Base-by-base conservation (phyloP, 805 yeast species). In the Candida jianshihensis region DNA sequence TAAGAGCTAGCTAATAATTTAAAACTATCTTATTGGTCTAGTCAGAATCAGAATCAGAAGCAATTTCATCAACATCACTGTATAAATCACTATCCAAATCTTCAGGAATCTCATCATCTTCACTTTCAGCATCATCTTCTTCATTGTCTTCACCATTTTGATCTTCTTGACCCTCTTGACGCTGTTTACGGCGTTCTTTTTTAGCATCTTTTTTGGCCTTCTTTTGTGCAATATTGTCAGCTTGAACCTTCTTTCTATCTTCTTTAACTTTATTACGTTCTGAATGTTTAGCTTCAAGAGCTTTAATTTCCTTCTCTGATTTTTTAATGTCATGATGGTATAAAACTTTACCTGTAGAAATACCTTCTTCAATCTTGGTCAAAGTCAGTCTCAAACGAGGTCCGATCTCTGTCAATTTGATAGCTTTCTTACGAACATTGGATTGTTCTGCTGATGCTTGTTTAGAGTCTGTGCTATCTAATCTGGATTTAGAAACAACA, bases 401-500 rank as follows among this genome's bases (percentile, higher is more conserved):
- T 0, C 98, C 98, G 33, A 90, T 65, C 59, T 92, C 98, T 1
- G 90, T 85, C 34, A 92, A 68, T 57, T 87, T 89, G 48, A 92
- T 85, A 1, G 98, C 97, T 51, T 84, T 76, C 60, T 87, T 88
- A 36, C 63, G 66, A 18, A 48, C 48, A 26, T 51, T 53, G 12
- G 44, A 44, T 5, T 41, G 41, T 26, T 51, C 52, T 15, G 46
- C 41, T 3, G 38, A 41, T 17, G 41, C 49, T 15, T 46, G 38
- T 4, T 44, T 51, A 14, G 50, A 51, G 15, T 46, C 41, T 3
- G 39, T 41, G 16, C 41, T 49, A 14, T 46, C 40, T 6, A 44
- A 50, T 10, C 48, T 31, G 25, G 42, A 53, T 39, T 40, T 52
- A 20, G 38, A 43, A 11, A 41, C 50, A 39, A 46, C 40, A 28